Evolutionary conservation across 2,329 filamentous ascomycete genomes (phyloP).

Genomic region (Trichothecium roseum): DNA sequence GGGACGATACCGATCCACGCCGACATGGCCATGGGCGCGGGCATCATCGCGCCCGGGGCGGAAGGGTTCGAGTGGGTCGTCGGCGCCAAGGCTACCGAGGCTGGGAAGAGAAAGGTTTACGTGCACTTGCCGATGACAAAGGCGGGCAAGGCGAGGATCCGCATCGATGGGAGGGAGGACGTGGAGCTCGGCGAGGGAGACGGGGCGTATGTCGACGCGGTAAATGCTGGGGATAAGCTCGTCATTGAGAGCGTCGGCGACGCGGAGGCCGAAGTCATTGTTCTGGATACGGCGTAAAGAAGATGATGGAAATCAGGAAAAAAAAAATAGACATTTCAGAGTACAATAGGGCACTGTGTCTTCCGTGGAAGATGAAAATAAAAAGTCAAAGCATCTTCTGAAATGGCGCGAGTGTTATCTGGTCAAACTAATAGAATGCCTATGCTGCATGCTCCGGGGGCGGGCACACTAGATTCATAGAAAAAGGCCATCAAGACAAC

Average conservation of each 20-base stretch:
- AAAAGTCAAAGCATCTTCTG: too few relatives aligned
- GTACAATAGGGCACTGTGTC: too few relatives aligned
- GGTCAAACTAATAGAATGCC: too few relatives aligned
- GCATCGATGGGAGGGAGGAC: slow-evolving; percentile 55
- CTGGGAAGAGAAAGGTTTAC: slow-evolving; percentile 60
- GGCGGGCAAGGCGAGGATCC: slow-evolving; percentile 61
- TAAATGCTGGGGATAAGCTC: slow-evolving; percentile 55
- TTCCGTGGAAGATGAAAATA: too few relatives aligned
- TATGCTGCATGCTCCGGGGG: too few relatives aligned
- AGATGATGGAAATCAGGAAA: not conserved
- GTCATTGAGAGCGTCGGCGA: slow-evolving; percentile 57
- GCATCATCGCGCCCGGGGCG: slow-evolving; percentile 55
- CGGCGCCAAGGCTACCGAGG: slow-evolving; percentile 45
- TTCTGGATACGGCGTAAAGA: slow-evolving; percentile 50
- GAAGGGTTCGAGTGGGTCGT: slow-evolving; percentile 59
- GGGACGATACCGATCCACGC: slow-evolving; percentile 76
- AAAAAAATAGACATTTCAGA: too few relatives aligned
- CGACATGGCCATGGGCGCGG: slow-evolving; percentile 74
- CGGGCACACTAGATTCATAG: too few relatives aligned
- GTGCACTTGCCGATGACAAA: slow-evolving; percentile 76
- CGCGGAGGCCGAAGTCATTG: slow-evolving; percentile 58
- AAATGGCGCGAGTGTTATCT: too few relatives aligned
- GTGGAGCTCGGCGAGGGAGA: slow-evolving; percentile 63
- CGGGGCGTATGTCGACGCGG: slow-evolving; percentile 61
- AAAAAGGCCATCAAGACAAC: too few relatives aligned